Base-by-base conservation (phyloP, 805 yeast genomes). In the Saccharomyces mikatae region DNA sequence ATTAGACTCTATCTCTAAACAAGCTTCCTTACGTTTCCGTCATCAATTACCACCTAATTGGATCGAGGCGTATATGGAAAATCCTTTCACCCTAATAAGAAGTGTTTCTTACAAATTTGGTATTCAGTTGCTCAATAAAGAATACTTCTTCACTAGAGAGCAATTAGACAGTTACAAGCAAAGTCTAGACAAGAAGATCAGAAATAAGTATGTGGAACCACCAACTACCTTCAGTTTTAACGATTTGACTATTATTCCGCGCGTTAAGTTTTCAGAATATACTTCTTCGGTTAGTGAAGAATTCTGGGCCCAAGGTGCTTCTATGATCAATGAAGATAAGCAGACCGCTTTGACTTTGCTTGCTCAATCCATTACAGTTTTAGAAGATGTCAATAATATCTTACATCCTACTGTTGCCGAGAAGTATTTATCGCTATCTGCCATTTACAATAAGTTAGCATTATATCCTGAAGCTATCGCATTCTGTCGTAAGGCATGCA, bases 371-470 rank as follows among this genome's bases (percentile, higher is more conserved):
- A 73, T 88, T 36, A 72, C 85, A 8, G 76, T 89, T 53, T 81
- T 82, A 58, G 96, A 90, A 68, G 96, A 89, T 66, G 82, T 89
- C 30, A 87, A 87, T 62, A 97, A 98, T 30, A 68, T 77, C 28
- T 78, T 92, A 30, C 94, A 91, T 64, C 79, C 86, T 8, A 89
- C 85, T 61, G 87, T 91, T 29, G 89, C 92, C 13, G 80, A 80
- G 51, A 83, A 83, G 36, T 86, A 85, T 64, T 73, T 83, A 46
- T 74, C 80, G 9, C 74, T 89, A 49, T 86, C 95, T 13, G 82
- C 83, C 57, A 69, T 83, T 21, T 87, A 82, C 71, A 77, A 81
- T 55, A 89, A 84, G 55, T 67, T 81, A 48, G 82, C 82, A 14
- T 71, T 79, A 61, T 67, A 72, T 22, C 72, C 74, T 26, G 83